Evolutionary conservation across 768 basidiomycete species (phyloP).

Genomic region (Tulasnella sp.): DNA sequence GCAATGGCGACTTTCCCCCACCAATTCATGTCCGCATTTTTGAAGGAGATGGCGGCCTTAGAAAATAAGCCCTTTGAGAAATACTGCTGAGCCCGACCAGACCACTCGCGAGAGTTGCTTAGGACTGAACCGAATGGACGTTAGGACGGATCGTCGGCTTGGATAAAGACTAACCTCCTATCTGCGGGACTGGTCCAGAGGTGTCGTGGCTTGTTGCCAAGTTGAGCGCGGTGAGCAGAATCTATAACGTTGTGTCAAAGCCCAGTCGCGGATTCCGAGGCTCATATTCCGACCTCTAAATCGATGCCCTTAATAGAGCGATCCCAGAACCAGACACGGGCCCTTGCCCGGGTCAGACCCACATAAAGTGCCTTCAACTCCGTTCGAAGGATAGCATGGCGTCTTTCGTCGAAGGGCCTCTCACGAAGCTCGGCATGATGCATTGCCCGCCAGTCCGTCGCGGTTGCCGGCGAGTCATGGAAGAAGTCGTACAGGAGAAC

Average conservation of each 20-base stretch:
- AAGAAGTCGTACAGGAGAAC: constrained; percentile 75
- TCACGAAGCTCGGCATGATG: constrained; percentile 33
- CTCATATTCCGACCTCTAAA: constrained; percentile 9
- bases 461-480: constrained; percentile 53
- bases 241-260: neutral
- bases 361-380: constrained; percentile 31
- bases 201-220: neutral
- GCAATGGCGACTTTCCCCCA: constrained; percentile 1
- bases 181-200: neutral
- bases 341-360: constrained; percentile 26
- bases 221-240: neutral
- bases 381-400: constrained; percentile 18
- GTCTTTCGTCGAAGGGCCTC: neutral
- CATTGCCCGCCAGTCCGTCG: constrained; percentile 59
- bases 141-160: too few relatives aligned
- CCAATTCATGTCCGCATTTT: constrained; percentile 13
- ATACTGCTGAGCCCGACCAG: neutral
- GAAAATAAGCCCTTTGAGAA: constrained; percentile 7
- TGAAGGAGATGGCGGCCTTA: neutral
- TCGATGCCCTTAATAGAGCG: neutral
- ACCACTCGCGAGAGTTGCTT: constrained; percentile 8
- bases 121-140: neutral
- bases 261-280: neutral
- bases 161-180: neutral
- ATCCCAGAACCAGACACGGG: constrained; percentile 30